Conservation (phyloP, 2,329 filamentous ascomycete species). For the Phyllosticta citribraziliensis region DNA sequence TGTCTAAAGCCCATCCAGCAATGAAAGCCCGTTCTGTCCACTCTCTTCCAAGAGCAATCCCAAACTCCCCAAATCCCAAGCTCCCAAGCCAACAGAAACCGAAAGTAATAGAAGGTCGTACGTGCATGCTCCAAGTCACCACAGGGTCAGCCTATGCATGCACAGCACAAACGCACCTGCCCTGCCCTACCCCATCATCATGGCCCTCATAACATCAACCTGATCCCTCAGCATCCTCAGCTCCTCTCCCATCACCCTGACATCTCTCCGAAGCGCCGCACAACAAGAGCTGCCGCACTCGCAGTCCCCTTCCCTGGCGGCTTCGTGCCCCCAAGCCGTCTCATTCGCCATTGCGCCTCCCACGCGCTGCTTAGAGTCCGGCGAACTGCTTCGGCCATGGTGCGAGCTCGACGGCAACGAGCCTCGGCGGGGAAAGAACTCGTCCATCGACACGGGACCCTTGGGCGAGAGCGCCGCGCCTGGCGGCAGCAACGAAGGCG, state of each 20-base stretch:
- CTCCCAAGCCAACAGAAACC: too few relatives aligned
- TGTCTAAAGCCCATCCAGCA: not conserved
- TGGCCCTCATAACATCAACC: conserved; percentile 1
- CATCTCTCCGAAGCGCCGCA: not conserved
- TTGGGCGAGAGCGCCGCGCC: not conserved
- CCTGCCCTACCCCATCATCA: not conserved
- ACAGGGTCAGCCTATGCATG: not conserved
- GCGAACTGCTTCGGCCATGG: not conserved
- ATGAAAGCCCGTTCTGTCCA: too few relatives aligned
- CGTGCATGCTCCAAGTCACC: too few relatives aligned
- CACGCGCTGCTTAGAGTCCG: not conserved
- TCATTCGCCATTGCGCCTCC: not conserved
- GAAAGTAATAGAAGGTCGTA: too few relatives aligned
- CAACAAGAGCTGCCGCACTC: conserved; percentile 9
- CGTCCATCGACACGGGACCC: not conserved
- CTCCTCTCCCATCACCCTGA: not conserved
- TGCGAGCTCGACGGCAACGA: not conserved
- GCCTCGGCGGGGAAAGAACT: conserved; percentile 3
- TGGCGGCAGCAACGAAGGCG: not conserved
- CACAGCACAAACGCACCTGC: not conserved
- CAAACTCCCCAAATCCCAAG: too few relatives aligned
- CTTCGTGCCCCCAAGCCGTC: not conserved
- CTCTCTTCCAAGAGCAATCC: too few relatives aligned
- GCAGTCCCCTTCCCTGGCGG: not conserved
- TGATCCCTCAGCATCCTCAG: conserved; percentile 1